A percentile compares a stretch with the other conserved stretches of the same genome.
Conservation (phyloP, 768 basidiomycete genomes). For the Rhodocollybia butyracea region DNA sequence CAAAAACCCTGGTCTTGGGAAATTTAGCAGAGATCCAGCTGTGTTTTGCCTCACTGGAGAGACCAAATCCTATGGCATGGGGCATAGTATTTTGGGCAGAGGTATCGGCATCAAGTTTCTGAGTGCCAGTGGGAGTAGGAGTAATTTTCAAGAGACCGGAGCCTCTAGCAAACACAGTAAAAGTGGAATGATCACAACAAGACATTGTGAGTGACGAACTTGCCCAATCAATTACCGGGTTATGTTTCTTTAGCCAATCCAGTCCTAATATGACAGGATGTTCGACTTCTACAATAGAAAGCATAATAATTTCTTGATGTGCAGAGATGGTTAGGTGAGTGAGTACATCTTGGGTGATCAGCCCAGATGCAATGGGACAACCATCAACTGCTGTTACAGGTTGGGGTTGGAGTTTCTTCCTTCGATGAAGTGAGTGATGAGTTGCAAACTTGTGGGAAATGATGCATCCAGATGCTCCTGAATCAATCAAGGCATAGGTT, state of each 20-base stretch:
- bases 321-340: slow-evolving; percentile 18
- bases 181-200: slow-evolving; percentile 19
- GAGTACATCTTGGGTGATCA: not conserved
- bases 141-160: not conserved
- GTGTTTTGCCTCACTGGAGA: no score
- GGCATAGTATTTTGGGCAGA: no score
- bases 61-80: no score
- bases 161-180: not conserved
- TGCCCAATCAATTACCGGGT: slow-evolving; percentile 32
- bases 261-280: slow-evolving; percentile 36
- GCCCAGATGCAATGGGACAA: not conserved
- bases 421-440: not conserved
- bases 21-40: no score
- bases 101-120: not conserved
- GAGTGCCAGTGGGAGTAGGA: not conserved
- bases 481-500: not conserved
- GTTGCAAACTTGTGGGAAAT: not conserved
- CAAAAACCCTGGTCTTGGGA: no score
- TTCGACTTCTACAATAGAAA: slow-evolving; percentile 26
- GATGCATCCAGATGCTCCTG: not conserved
- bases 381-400: not conserved
- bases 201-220: slow-evolving; percentile 14
- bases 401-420: not conserved
- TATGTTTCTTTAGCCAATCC: slow-evolving; percentile 33
- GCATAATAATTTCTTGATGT: slow-evolving; percentile 26